Conservation (phyloP, 1,139 yeast genomes). For the Yamadazyma membranifaciens region DNA sequence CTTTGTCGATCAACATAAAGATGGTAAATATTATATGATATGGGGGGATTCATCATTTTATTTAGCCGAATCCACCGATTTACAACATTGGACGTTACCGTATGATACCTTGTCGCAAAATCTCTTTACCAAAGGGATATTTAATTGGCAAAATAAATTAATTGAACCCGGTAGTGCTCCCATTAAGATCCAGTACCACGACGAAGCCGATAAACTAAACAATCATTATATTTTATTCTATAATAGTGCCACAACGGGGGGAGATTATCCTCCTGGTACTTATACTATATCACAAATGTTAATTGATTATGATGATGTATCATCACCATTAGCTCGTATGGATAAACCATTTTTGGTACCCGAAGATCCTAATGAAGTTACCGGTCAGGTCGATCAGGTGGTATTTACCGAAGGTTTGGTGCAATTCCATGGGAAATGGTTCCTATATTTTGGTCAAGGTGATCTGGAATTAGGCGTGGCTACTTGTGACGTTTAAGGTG, state of each 20-base stretch:
- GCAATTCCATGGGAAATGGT: conserved; percentile 44
- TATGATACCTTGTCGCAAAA: conserved; percentile 21
- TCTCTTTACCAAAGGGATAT: conserved; percentile 30
- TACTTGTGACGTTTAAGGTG: conserved; percentile 23
- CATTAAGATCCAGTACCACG: conserved; percentile 30
- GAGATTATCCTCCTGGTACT: conserved; percentile 29
- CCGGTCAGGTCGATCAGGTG: conserved; percentile 44
- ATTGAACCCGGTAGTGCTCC: conserved; percentile 49
- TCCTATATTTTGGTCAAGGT: conserved; percentile 45
- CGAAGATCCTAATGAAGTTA: conserved; percentile 33
- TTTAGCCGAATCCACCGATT: conserved; percentile 36
- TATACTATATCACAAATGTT: conserved; percentile 44
- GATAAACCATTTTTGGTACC: conserved; percentile 40
- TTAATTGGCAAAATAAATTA: conserved; percentile 34
- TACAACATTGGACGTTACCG: conserved; percentile 34
- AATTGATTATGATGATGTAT: conserved; percentile 38
- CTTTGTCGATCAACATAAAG: conserved; percentile 31
- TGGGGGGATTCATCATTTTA: conserved; percentile 46
- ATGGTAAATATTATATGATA: conserved; percentile 44
- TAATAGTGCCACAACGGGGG: conserved; percentile 43
- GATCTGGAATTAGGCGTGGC: conserved; percentile 47
- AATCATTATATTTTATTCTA: conserved; percentile 42
- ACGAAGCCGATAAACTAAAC: conserved; percentile 24
- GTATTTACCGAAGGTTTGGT: conserved; percentile 48
- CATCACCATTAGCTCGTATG: conserved; percentile 40